These are phyloP conservation scores for Aciculoconidium aculeatum DNA, from an alignment of 805 yeast genomes.

Conservation along the genomic window DNA sequence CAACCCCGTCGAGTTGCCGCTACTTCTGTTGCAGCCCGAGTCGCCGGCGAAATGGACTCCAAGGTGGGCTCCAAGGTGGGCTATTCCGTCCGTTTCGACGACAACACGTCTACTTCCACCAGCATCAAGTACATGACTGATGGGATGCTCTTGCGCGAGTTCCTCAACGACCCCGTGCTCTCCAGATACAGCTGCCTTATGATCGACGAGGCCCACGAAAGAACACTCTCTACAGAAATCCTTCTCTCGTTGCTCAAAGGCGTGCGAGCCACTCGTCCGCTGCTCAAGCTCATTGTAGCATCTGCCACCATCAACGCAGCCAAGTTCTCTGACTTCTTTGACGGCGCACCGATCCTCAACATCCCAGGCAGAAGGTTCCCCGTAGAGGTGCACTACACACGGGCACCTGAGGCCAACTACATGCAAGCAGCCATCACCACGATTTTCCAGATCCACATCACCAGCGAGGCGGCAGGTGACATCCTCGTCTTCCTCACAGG, in stretches of 20 bases:
- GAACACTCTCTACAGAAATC: conserved; percentile 87
- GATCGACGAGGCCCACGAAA: conserved; percentile 96
- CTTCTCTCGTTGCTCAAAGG: conserved; percentile 76
- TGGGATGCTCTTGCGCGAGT: conserved; percentile 89
- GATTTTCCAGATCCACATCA: conserved; percentile 76
- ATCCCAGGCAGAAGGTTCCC: conserved; percentile 95
- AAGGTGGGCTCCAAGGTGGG: conserved; percentile 87
- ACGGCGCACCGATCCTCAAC: conserved; percentile 76
- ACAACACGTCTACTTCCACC: conserved; percentile 55
- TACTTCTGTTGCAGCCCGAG: conserved; percentile 82
- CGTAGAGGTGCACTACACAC: conserved; percentile 77
- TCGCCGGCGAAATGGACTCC: conserved; percentile 82
- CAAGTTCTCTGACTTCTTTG: conserved; percentile 77
- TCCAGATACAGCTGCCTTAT: conserved; percentile 71
- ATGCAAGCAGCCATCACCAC: conserved; percentile 85
- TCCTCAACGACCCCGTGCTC: conserved; percentile 68
- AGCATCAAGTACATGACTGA: conserved; percentile 88
- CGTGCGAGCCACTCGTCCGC: conserved; percentile 55
- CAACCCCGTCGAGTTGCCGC: conserved; percentile 98
- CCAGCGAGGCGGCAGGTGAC: conserved; percentile 69
- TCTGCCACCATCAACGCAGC: conserved; percentile 94
- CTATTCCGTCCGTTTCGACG: conserved; percentile 84
- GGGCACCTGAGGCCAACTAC: conserved; percentile 87
- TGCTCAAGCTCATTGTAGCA: conserved; percentile 71
- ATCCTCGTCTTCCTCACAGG: conserved; percentile 90